phyloP scores from a whole-genome alignment of 176 grass and related monocot genomes.

The Panicum miliaceum region DNA sequence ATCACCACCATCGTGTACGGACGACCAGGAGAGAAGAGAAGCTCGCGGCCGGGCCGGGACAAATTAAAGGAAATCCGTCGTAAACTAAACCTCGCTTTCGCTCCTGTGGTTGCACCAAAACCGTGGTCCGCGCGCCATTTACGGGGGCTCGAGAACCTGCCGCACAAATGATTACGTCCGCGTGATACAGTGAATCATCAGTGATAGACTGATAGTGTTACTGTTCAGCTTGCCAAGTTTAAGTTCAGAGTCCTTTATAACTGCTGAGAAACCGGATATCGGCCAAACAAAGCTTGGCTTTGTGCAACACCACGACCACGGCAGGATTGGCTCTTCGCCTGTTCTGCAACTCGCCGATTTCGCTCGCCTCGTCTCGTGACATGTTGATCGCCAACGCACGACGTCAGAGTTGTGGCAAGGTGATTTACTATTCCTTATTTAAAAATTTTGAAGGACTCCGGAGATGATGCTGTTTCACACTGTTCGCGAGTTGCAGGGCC shows the following conservation, averaged over 20 bases:
- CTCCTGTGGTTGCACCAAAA: constrained; percentile 9
- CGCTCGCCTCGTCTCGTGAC: not conserved
- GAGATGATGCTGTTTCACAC: not conserved
- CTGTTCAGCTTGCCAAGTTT: not conserved
- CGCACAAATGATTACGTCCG: no score
- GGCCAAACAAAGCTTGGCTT: not conserved
- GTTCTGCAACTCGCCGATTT: not conserved
- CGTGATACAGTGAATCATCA: no score
- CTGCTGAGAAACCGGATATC: not conserved
- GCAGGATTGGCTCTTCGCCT: not conserved
- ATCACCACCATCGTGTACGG: constrained; percentile 19
- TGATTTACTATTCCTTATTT: not conserved
- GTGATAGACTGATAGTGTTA: no score
- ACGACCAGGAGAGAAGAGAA: not conserved
- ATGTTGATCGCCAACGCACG: not conserved
- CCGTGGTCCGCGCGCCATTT: constrained; percentile 24
- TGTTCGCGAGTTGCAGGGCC: constrained; percentile 16
- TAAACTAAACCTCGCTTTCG: constrained; percentile 21
- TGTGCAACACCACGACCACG: not conserved
- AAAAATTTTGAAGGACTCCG: no score
- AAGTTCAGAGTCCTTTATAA: not conserved
- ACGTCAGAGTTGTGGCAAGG: not conserved
- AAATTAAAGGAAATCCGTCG: no score
- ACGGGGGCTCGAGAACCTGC: not conserved
- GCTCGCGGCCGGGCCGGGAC: not conserved